Conservation (phyloP, 495 filamentous ascomycete species). For the Penicillium atrosanguineum region DNA sequence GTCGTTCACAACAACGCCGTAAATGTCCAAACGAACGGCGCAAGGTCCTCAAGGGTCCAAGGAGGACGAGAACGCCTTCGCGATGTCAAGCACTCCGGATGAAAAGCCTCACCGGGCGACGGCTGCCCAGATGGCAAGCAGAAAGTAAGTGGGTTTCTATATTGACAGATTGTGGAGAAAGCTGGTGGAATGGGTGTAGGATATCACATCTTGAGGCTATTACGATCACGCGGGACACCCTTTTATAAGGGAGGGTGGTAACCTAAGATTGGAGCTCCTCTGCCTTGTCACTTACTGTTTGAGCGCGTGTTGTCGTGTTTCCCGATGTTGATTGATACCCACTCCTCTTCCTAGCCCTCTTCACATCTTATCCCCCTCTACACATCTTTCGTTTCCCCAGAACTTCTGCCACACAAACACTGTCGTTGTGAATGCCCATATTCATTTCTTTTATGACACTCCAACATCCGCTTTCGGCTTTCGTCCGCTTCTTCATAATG, state of each 20-base stretch:
- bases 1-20: not conserved
- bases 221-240: not conserved
- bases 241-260: not conserved
- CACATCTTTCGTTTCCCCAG: not conserved
- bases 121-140: slow-evolving; percentile 49
- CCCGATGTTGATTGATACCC: not conserved
- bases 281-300: not conserved
- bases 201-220: not conserved
- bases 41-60: slow-evolving; percentile 38
- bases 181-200: not conserved
- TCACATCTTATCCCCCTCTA: slow-evolving; percentile 3
- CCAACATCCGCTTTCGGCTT: not conserved
- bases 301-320: slow-evolving; percentile 1
- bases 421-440: not conserved
- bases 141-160: slow-evolving; percentile 45
- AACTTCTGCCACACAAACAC: not conserved
- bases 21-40: slow-evolving; percentile 42
- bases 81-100: slow-evolving; percentile 43
- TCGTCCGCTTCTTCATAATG: not conserved
- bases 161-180: not conserved
- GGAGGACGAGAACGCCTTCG: slow-evolving; percentile 29
- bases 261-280: too few relatives aligned
- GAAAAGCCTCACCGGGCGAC: slow-evolving; percentile 50
- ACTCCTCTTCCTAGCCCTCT: not conserved
- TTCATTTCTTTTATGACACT: not conserved